phyloP scores from a whole-genome alignment of 2,329 filamentous ascomycete species.

The Orbilia brochopaga region DNA sequence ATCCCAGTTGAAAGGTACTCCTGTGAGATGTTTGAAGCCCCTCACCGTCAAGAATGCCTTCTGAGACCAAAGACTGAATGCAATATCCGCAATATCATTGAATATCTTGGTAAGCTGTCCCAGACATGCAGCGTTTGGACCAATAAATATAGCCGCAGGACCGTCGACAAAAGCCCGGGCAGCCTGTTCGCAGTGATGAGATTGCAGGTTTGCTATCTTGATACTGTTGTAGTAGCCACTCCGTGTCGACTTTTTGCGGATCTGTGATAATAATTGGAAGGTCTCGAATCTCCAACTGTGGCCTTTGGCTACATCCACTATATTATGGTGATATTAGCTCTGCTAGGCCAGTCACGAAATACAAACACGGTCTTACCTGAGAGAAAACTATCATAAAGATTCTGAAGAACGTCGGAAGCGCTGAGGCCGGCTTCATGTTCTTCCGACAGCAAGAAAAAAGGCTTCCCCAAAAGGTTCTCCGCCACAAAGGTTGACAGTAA shows the following conservation, averaged over 20 bases:
- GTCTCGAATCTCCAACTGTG: constrained; percentile 16
- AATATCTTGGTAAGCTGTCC: not conserved
- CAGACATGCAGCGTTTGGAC: not conserved
- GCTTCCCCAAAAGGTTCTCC: constrained; percentile 1
- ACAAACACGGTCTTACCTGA: not conserved
- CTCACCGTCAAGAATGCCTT: constrained; percentile 11
- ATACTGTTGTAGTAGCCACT: not conserved
- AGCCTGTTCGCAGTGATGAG: not conserved
- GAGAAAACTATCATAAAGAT: constrained; percentile 13
- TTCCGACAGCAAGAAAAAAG: not conserved
- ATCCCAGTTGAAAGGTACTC: not conserved
- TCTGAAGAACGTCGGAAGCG: not conserved
- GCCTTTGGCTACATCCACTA: constrained; percentile 6
- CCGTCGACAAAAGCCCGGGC: constrained; percentile 4
- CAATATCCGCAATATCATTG: not conserved
- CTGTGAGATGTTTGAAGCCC: not conserved
- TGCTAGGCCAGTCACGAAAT: too few relatives aligned
- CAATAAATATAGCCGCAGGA: not conserved
- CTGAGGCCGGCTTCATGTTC: not conserved
- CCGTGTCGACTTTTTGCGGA: not conserved
- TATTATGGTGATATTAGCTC: not conserved
- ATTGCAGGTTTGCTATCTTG: not conserved
- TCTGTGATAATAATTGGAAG: constrained; percentile 8
- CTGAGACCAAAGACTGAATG: constrained; percentile 6
- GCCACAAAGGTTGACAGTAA: not conserved